These are phyloP conservation scores for Fusarium odoratissimum DNA, from an alignment of 2,329 filamentous ascomycete species.

Conservation along the genomic window DNA sequence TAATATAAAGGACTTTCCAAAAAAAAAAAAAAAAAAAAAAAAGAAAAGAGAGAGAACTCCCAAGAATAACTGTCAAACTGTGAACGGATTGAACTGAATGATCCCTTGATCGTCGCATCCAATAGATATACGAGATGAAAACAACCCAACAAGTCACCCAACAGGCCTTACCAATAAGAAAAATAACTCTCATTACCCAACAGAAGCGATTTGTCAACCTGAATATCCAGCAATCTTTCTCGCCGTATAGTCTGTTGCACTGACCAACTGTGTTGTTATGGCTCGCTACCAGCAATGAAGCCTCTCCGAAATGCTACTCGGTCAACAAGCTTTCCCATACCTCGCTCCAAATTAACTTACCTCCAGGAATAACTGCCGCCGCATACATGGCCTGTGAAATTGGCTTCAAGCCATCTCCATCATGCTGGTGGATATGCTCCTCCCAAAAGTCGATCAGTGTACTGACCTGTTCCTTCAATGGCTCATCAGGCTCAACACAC, in stretches of 20 bases:
- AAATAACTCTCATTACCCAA: background rate
- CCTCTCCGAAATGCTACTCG: conserved; percentile 11
- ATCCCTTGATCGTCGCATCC: background rate
- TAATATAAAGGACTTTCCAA: background rate
- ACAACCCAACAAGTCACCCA: background rate
- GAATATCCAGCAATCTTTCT: too few species aligned
- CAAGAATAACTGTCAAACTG: background rate
- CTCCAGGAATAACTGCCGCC: conserved; percentile 64
- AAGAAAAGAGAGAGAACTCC: background rate
- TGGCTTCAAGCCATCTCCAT: conserved; percentile 57
- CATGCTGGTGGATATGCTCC: conserved; percentile 48
- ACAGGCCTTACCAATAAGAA: background rate
- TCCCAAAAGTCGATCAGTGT: conserved; percentile 51
- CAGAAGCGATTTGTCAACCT: background rate
- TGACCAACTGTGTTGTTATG: background rate
- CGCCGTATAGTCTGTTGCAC: background rate
- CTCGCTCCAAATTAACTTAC: conserved; percentile 52
- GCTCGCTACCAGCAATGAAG: conserved; percentile 10
- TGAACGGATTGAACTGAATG: background rate
- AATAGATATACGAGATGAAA: background rate
- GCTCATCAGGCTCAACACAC: conserved; percentile 50
- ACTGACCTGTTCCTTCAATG: conserved; percentile 42
- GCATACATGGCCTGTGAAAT: conserved; percentile 70
- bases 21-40: too few species aligned
- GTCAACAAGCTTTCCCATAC: background rate